Evolutionary conservation across 1,284 basidiomycete genomes (phyloP).

Genomic region (Ustilago loliicola): DNA sequence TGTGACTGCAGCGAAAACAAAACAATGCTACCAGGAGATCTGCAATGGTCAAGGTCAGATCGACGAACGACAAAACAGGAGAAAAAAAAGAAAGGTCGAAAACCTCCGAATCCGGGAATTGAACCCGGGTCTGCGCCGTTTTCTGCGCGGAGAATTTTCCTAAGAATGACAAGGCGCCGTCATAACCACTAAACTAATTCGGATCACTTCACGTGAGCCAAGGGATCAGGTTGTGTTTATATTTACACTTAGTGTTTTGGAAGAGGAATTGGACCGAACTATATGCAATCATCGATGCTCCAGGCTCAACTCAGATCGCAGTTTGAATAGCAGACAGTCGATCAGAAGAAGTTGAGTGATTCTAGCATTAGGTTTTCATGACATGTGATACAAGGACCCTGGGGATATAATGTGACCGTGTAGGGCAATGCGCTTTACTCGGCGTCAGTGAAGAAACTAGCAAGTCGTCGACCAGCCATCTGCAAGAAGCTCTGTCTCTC

Average conservation of each 20-base stretch:
- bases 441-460: constrained; percentile 47
- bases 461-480: constrained; percentile 55
- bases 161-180: constrained; percentile 64
- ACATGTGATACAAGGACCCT: neutral
- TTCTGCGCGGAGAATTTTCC: constrained; percentile 29
- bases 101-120: constrained; percentile 60
- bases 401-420: constrained; percentile 2
- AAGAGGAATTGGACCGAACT: neutral
- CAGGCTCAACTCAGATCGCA: neutral
- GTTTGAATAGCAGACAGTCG: no score
- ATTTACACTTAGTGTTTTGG: neutral
- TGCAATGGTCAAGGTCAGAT: neutral
- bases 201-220: constrained; percentile 13
- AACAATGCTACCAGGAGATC: neutral
- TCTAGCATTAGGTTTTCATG: neutral
- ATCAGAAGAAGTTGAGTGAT: neutral
- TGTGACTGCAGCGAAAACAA: neutral
- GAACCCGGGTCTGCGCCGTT: constrained; percentile 61
- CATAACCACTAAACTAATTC: constrained; percentile 65
- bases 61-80: neutral
- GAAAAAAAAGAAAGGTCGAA: constrained; percentile 13
- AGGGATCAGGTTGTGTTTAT: neutral
- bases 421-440: constrained; percentile 9
- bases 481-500: constrained; percentile 60
- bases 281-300: neutral